A percentile compares a stretch with the other conserved stretches of the same genome.
Evolutionary conservation across 495 filamentous ascomycete genomes (phyloP).

Genomic region (Acidomyces sp.): DNA sequence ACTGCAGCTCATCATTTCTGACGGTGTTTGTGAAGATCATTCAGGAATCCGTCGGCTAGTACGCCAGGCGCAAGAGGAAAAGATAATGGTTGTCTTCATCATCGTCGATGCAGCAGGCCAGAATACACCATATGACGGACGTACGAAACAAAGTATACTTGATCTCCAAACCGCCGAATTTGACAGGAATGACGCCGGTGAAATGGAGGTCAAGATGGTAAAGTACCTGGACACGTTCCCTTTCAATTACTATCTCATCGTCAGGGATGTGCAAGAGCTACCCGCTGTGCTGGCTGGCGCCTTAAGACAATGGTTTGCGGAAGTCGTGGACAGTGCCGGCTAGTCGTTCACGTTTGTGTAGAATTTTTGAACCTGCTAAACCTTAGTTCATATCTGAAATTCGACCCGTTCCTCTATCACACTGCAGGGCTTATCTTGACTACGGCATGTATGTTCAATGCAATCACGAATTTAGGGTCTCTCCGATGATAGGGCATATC

Average conservation of each 20-base stretch:
- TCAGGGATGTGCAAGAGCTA: constrained; percentile 79
- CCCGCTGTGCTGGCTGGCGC: constrained; percentile 76
- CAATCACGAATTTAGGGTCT: too few relatives aligned
- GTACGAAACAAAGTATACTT: constrained; percentile 47
- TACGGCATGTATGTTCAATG: too few relatives aligned
- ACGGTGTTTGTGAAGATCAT: constrained; percentile 85
- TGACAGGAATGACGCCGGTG: constrained; percentile 44
- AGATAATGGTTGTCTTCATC: constrained; percentile 96
- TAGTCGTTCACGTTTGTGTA: not conserved
- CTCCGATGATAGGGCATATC: too few relatives aligned
- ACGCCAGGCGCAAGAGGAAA: constrained; percentile 74
- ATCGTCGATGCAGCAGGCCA: constrained; percentile 70
- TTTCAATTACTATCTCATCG: constrained; percentile 89
- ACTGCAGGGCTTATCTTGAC: too few relatives aligned
- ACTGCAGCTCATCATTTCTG: constrained; percentile 78
- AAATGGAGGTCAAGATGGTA: constrained; percentile 57
- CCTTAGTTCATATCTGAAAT: too few relatives aligned
- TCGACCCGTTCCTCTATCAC: too few relatives aligned
- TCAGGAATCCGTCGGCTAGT: constrained; percentile 69
- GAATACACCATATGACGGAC: constrained; percentile 17
- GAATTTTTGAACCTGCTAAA: too few relatives aligned
- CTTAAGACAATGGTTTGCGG: constrained; percentile 91
- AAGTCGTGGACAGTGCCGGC: constrained; percentile 48
- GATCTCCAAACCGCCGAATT: constrained; percentile 73
- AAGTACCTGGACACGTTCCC: constrained; percentile 91